A percentile compares a stretch with the other conserved stretches of the same genome.
These are phyloP conservation scores for Aureobasidium subglaciale DNA, from an alignment of 2,329 filamentous ascomycete genomes.

Conservation along the genomic window DNA sequence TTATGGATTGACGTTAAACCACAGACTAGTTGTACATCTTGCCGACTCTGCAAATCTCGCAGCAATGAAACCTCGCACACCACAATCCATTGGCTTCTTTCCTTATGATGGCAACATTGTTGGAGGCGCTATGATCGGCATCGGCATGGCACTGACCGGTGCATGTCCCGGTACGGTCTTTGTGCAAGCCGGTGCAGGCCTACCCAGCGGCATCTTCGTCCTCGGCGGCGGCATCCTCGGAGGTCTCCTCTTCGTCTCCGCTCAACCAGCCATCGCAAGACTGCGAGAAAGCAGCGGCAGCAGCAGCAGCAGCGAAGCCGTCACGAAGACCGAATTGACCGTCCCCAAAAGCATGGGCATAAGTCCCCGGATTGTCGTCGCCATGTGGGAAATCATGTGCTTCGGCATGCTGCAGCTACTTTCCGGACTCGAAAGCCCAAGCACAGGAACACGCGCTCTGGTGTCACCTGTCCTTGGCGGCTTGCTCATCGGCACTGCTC, in stretches of 20 bases:
- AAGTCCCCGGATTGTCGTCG: conserved; percentile 31
- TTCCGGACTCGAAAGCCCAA: conserved; percentile 25
- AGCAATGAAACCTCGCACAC: conserved; percentile 42
- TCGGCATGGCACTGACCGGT: conserved; percentile 60
- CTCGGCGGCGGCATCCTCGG: conserved; percentile 50
- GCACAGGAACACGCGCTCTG: conserved; percentile 20
- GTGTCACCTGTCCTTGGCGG: conserved; percentile 48
- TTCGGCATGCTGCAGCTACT: conserved; percentile 32
- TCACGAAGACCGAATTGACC: not conserved
- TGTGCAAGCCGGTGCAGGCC: conserved; percentile 50
- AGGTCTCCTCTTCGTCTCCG: conserved; percentile 36
- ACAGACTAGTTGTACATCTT: conserved; percentile 25
- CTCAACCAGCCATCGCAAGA: not conserved
- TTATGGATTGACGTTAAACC: conserved; percentile 26
- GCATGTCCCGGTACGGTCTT: conserved; percentile 61
- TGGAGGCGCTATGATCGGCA: conserved; percentile 54
- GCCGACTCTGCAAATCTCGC: conserved; percentile 40
- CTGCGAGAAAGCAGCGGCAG: not conserved
- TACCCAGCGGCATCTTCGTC: conserved; percentile 36
- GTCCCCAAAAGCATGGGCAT: conserved; percentile 19
- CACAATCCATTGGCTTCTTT: conserved; percentile 48
- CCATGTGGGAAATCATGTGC: conserved; percentile 40
- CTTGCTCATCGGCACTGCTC: conserved; percentile 51
- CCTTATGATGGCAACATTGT: conserved; percentile 58
- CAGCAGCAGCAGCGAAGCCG: no score